phyloP scores from a whole-genome alignment of 805 yeast genomes.

The Yarrowia deformans region DNA sequence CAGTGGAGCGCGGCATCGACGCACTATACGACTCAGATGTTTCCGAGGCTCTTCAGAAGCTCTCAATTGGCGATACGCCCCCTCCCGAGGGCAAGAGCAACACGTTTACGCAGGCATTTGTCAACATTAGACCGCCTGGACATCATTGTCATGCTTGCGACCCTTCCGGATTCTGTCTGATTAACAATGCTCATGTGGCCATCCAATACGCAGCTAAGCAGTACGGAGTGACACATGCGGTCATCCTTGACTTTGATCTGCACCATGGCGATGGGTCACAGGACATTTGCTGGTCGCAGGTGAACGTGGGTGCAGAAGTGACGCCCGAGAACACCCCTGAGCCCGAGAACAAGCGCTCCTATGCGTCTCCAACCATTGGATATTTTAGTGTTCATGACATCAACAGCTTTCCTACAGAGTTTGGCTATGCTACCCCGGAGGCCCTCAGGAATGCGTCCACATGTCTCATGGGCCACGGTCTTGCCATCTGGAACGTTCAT shows the following conservation, averaged over 20 bases:
- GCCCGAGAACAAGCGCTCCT: constrained; percentile 10
- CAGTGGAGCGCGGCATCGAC: constrained; percentile 76
- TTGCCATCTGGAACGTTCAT: constrained; percentile 86
- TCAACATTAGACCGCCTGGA: constrained; percentile 81
- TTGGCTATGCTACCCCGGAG: constrained; percentile 75
- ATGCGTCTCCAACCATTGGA: constrained; percentile 74
- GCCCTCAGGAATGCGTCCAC: constrained; percentile 78
- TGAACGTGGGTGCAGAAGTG: constrained; percentile 49
- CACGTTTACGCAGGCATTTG: constrained; percentile 56
- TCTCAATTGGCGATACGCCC: constrained; percentile 14
- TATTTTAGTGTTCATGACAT: constrained; percentile 86
- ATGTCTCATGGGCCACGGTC: constrained; percentile 76
- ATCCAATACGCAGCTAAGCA: constrained; percentile 73
- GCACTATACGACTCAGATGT: constrained; percentile 52
- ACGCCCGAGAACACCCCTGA: constrained; percentile 20
- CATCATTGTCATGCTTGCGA: constrained; percentile 83
- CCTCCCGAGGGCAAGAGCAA: constrained; percentile 1
- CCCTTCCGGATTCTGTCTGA: constrained; percentile 85
- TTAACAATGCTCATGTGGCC: constrained; percentile 82
- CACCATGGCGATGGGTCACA: constrained; percentile 93
- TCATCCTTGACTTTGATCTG: constrained; percentile 79
- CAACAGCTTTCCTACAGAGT: constrained; percentile 84
- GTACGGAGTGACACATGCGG: constrained; percentile 78
- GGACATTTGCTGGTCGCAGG: constrained; percentile 82
- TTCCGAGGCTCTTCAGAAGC: constrained; percentile 45